Conservation (phyloP, 345 rosid genomes). For the Eucalyptus curtisii region DNA sequence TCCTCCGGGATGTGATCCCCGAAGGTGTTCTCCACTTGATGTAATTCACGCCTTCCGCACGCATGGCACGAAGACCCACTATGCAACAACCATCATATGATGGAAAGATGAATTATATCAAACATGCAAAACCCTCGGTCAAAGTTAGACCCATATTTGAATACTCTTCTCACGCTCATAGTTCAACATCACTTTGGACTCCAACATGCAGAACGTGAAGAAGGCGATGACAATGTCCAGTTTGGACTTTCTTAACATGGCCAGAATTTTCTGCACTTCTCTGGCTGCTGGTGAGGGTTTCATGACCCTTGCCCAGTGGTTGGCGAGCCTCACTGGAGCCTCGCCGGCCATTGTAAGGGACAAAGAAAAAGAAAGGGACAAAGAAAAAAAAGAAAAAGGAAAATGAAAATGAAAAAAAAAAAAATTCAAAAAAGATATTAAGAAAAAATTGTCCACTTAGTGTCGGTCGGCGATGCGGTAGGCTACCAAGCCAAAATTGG, state of each 20-base stretch:
- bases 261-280: not conserved
- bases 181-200: not conserved
- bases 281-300: too few species aligned
- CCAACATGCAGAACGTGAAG: not conserved
- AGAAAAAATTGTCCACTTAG: too few species aligned
- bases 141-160: not conserved
- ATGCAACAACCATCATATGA: not conserved
- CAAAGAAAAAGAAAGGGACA: too few species aligned
- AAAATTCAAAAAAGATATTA: too few species aligned
- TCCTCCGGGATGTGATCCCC: not conserved
- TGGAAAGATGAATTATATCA: not conserved
- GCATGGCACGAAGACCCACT: not conserved
- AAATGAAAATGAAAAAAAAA: too few species aligned
- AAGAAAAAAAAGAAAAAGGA: too few species aligned
- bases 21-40: not conserved
- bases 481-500: fast-evolving
- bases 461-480: fast-evolving
- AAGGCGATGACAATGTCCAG: not conserved
- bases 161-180: not conserved
- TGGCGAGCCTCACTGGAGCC: fast-evolving
- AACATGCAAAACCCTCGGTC: not conserved
- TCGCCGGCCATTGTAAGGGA: too few species aligned
- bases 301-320: too few species aligned
- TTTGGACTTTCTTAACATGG: not conserved
- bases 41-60: not conserved